These are phyloP conservation scores for Acer campestre DNA, from an alignment of 345 rosid species.

Conservation along the genomic window DNA sequence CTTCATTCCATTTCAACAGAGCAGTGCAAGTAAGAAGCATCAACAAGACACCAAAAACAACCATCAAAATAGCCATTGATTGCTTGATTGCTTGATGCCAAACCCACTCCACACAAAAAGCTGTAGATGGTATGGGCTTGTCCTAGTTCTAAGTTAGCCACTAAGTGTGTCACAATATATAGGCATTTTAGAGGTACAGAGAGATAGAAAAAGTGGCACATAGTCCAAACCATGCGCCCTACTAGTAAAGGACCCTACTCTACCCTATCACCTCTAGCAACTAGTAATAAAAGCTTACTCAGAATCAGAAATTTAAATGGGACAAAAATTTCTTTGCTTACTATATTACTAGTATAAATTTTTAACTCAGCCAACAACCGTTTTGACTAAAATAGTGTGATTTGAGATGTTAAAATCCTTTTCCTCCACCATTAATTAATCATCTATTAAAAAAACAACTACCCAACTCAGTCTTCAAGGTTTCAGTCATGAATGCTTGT, in stretches of 20 bases:
- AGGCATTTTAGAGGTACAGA: not conserved
- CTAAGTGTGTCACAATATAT: conserved; percentile 27
- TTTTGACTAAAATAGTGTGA: conserved; percentile 17
- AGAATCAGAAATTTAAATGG: not conserved
- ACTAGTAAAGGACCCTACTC: conserved; percentile 32
- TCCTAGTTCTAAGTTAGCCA: conserved; percentile 19
- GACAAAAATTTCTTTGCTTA: not conserved
- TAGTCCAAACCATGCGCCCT: conserved; percentile 43
- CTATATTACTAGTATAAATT: not conserved
- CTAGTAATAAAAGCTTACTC: conserved; percentile 4
- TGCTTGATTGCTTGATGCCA: not conserved
- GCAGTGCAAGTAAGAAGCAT: conserved; percentile 65
- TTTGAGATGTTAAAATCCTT: conserved; percentile 8
- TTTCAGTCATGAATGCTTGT: conserved; percentile 50
- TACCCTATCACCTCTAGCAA: not conserved
- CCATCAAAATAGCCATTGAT: conserved; percentile 68
- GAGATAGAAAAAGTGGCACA: conserved; percentile 27
- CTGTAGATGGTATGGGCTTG: conserved; percentile 25
- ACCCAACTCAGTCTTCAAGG: conserved; percentile 49
- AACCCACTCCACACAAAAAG: conserved; percentile 18
- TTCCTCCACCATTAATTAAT: not conserved
- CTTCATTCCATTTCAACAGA: conserved; percentile 78
- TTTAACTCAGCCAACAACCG: not conserved
- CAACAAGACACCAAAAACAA: conserved; percentile 39
- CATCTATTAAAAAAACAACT: not conserved